These are phyloP conservation scores for Ganoderma lingzhi DNA, from an alignment of 1,284 basidiomycete species.

Conservation along the genomic window DNA sequence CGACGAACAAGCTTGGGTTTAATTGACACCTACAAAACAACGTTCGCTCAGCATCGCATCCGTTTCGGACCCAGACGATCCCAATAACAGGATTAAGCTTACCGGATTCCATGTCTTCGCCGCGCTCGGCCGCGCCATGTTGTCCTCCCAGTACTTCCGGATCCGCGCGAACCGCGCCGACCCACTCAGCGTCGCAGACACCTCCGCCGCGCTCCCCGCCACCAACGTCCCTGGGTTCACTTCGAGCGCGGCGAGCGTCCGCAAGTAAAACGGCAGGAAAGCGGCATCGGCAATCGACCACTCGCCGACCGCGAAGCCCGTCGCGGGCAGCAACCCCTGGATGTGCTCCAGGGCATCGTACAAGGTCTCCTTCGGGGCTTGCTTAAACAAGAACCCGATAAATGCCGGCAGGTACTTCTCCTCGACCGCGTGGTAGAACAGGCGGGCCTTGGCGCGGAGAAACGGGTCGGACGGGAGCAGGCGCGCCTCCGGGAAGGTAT, in stretches of 20 bases:
- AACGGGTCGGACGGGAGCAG: conserved; percentile 64
- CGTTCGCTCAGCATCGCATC: background rate
- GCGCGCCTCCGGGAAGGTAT: conserved; percentile 53
- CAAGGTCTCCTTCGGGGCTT: conserved; percentile 49
- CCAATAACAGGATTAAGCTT: conserved; percentile 15
- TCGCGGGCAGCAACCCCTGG: conserved; percentile 42
- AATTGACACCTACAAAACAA: background rate
- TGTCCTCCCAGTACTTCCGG: conserved; percentile 39
- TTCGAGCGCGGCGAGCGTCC: conserved; percentile 36
- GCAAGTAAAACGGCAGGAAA: conserved; percentile 47
- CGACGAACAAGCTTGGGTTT: background rate
- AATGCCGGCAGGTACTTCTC: conserved; percentile 50
- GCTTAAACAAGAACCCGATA: conserved; percentile 37
- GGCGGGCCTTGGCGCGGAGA: conserved; percentile 61
- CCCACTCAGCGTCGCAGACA: conserved; percentile 35
- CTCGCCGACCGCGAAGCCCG: conserved; percentile 44
- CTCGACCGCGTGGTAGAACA: conserved; percentile 62
- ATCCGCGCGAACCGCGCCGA: conserved; percentile 40
- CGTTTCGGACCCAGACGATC: background rate
- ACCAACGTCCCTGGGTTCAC: conserved; percentile 43
- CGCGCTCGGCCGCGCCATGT: conserved; percentile 42
- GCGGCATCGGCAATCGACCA: conserved; percentile 64
- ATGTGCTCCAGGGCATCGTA: conserved; percentile 42
- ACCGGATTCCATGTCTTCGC: conserved; percentile 44
- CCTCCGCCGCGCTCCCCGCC: conserved; percentile 35